Conservation (phyloP, 805 yeast species). For the Schizosaccharomyces lindneri region DNA sequence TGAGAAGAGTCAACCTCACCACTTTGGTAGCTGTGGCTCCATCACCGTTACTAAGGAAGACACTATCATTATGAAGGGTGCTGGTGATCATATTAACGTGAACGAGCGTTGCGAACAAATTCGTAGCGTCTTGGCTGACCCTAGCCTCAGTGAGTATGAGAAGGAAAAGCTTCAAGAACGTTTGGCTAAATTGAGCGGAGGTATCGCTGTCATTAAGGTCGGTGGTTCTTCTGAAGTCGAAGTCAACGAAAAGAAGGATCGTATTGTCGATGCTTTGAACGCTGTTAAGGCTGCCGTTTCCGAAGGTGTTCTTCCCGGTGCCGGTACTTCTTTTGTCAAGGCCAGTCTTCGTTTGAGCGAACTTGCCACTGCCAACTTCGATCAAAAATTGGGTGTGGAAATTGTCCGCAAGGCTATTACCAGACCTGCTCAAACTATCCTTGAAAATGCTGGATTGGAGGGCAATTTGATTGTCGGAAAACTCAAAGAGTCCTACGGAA, state of each 20-base stretch:
- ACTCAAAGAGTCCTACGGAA: constrained; percentile 29
- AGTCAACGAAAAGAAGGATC: constrained; percentile 97
- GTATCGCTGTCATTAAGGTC: constrained; percentile 93
- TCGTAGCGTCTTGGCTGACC: constrained; percentile 50
- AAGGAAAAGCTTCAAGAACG: constrained; percentile 92
- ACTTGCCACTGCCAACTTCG: constrained; percentile 55
- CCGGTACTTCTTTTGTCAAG: constrained; percentile 93
- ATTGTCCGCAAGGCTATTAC: constrained; percentile 80
- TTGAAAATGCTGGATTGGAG: constrained; percentile 93
- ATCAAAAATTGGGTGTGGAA: constrained; percentile 86
- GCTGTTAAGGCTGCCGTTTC: constrained; percentile 98
- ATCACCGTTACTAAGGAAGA: constrained; percentile 86
- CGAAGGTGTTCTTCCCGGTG: constrained; percentile 97
- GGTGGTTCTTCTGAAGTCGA: constrained; percentile 95
- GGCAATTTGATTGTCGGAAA: constrained; percentile 92
- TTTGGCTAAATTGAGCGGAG: constrained; percentile 87
- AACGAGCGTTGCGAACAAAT: constrained; percentile 82
- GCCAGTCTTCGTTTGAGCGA: constrained; percentile 52
- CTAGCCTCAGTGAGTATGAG: constrained; percentile 65
- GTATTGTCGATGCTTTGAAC: constrained; percentile 93
- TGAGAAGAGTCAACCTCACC: constrained; percentile 72
- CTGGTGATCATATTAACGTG: constrained; percentile 61
- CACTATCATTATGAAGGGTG: constrained; percentile 80
- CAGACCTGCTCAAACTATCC: constrained; percentile 84
- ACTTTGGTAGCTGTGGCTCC: constrained; percentile 77